A percentile compares a stretch with the other conserved stretches of the same genome.
Conservation (phyloP, 495 filamentous ascomycete species). For the Achaetomiella virescens region DNA sequence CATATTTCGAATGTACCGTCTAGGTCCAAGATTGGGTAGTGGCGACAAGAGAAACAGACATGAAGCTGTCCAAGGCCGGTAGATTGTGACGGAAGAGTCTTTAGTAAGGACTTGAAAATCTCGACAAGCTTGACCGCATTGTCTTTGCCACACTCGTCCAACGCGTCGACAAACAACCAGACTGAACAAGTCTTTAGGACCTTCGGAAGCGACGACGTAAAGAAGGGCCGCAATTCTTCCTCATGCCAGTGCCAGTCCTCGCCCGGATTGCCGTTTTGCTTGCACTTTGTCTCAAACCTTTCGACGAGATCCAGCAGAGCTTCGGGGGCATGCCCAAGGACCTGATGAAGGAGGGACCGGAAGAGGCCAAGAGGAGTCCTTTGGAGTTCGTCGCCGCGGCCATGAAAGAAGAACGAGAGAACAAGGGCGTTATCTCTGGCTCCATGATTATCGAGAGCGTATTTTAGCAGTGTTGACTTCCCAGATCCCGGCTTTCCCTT, state of each 20-base stretch:
- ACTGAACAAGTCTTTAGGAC: constrained; percentile 13
- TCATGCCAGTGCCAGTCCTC: constrained; percentile 28
- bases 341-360: constrained; percentile 33
- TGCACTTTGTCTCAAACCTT: constrained; percentile 10
- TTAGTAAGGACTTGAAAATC: constrained; percentile 19
- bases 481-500: constrained; percentile 45
- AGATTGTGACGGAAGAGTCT: background rate
- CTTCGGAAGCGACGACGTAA: constrained; percentile 11
- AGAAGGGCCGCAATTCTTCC: constrained; percentile 10
- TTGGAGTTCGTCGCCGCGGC: constrained; percentile 30
- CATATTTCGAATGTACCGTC: constrained; percentile 22
- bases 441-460: constrained; percentile 18
- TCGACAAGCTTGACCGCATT: constrained; percentile 19
- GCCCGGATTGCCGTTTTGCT: constrained; percentile 12
- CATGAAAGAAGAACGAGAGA: constrained; percentile 35
- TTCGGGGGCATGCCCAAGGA: constrained; percentile 19
- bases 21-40: constrained; percentile 27
- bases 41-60: constrained; percentile 37
- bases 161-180: constrained; percentile 28
- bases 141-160: constrained; percentile 32
- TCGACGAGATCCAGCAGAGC: constrained; percentile 17
- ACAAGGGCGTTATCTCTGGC: constrained; percentile 13
- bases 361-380: constrained; percentile 29
- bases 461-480: constrained; percentile 43
- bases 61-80: constrained; percentile 8